Conservation (phyloP, 2,329 filamentous ascomycete species). For the Aaosphaeria arxii region DNA sequence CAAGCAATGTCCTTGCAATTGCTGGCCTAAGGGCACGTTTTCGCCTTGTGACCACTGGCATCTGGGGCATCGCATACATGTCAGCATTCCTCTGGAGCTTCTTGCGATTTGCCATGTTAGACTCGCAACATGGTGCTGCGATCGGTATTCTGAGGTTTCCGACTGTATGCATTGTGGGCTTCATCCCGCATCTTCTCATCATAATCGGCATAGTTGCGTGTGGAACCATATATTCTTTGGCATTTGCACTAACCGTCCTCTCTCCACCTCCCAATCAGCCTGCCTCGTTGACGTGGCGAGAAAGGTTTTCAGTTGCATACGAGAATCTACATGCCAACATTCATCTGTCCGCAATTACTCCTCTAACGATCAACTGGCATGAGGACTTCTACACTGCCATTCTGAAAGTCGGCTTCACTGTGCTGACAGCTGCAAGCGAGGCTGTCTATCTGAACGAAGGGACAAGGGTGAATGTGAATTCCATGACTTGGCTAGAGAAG, state of each 20-base stretch:
- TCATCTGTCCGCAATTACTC: constrained; percentile 63
- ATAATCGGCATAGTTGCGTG: constrained; percentile 75
- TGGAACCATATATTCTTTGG: constrained; percentile 71
- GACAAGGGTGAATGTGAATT: constrained; percentile 66
- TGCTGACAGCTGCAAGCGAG: constrained; percentile 90
- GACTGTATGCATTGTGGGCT: constrained; percentile 91
- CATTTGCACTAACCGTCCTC: constrained; percentile 71
- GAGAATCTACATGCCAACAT: constrained; percentile 90
- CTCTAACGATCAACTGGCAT: constrained; percentile 74
- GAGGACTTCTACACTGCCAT: constrained; percentile 96
- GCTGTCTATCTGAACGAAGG: constrained; percentile 96
- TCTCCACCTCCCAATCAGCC: constrained; percentile 56
- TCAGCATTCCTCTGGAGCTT: constrained; percentile 76
- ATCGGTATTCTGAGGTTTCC: constrained; percentile 79
- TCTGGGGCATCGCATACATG: constrained; percentile 93
- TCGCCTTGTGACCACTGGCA: constrained; percentile 79
- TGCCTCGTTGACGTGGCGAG: constrained; percentile 46
- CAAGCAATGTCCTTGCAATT: constrained; percentile 78
- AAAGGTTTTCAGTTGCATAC: constrained; percentile 70
- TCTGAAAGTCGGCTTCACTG: constrained; percentile 79
- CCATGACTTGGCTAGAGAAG: constrained; percentile 88
- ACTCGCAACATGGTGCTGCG: constrained; percentile 47
- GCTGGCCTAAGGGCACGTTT: constrained; percentile 75
- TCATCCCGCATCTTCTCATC: constrained; percentile 90
- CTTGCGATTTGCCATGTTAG: constrained; percentile 35